Evolutionary conservation across 805 yeast genomes (phyloP).

Genomic region (Candida sphagnicola): DNA sequence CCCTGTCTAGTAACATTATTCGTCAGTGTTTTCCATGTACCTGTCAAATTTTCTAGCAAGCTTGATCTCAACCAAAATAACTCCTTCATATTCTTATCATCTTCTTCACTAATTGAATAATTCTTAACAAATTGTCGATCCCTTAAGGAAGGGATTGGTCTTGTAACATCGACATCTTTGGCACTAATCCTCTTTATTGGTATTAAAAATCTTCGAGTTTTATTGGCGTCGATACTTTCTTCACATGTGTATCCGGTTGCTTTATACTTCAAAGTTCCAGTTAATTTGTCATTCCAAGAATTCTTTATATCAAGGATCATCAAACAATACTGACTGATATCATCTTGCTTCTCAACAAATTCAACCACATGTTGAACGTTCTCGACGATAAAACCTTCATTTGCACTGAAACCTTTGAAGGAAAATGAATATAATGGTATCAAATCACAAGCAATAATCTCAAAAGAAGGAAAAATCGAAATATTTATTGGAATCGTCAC

Average conservation of each 20-base stretch:
- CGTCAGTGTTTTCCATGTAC: slow-evolving; percentile 53
- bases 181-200: slow-evolving; percentile 60
- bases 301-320: slow-evolving; percentile 76
- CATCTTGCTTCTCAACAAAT: slow-evolving; percentile 19
- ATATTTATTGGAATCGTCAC: slow-evolving; percentile 66
- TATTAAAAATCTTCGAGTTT: slow-evolving; percentile 53
- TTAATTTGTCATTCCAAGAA: slow-evolving; percentile 62
- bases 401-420: slow-evolving; percentile 13
- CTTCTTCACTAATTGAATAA: slow-evolving; percentile 49
- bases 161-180: slow-evolving; percentile 37
- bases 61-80: slow-evolving; percentile 80
- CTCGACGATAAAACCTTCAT: background rate
- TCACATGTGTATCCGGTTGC: slow-evolving; percentile 23
- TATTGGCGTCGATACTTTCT: slow-evolving; percentile 24
- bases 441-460: slow-evolving; percentile 71
- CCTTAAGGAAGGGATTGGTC: slow-evolving; percentile 66
- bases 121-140: slow-evolving; percentile 68
- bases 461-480: slow-evolving; percentile 70
- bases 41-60: slow-evolving; percentile 54
- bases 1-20: slow-evolving; percentile 41
- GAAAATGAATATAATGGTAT: slow-evolving; percentile 47
- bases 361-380: slow-evolving; percentile 25
- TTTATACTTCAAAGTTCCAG: slow-evolving; percentile 26
- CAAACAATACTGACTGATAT: slow-evolving; percentile 53
- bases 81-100: slow-evolving; percentile 53